Evolutionary conservation across 2,329 filamentous ascomycete species (phyloP).

Genomic region (Blastomyces parvus): DNA sequence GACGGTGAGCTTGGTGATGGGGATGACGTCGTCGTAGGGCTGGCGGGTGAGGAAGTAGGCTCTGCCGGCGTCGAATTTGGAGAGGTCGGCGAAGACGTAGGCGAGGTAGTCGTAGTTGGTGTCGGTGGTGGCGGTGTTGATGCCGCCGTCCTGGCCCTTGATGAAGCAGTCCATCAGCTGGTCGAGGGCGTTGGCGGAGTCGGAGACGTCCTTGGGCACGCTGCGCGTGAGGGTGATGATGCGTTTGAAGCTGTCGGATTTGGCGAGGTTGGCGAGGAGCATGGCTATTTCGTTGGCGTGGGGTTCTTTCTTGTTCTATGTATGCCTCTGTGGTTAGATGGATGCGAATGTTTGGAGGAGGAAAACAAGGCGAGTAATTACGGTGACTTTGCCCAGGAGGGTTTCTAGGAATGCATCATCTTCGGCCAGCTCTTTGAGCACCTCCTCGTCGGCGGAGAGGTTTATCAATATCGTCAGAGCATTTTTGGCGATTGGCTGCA

Average conservation of each 20-base stretch:
- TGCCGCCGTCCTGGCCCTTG: conserved; percentile 70
- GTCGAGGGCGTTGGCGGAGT: conserved; percentile 66
- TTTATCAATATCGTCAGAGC: conserved; percentile 69
- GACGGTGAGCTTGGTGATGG: conserved; percentile 81
- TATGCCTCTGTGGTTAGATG: not conserved
- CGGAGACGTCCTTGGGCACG: conserved; percentile 59
- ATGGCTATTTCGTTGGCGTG: conserved; percentile 81
- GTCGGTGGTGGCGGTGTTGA: conserved; percentile 59
- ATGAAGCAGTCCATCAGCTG: conserved; percentile 95
- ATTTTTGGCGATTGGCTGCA: conserved; percentile 80
- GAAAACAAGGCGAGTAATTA: conserved; percentile 42
- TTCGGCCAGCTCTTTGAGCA: conserved; percentile 61
- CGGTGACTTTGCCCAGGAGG: conserved; percentile 62
- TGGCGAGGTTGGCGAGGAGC: conserved; percentile 85
- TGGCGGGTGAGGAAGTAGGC: conserved; percentile 66
- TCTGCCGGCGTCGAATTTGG: conserved; percentile 66
- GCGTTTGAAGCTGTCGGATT: conserved; percentile 62
- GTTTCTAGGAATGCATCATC: conserved; percentile 75
- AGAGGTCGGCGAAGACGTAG: conserved; percentile 88
- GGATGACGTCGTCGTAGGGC: conserved; percentile 72
- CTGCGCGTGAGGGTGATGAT: conserved; percentile 60
- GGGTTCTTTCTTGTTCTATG: conserved; percentile 50
- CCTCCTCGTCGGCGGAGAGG: conserved; percentile 71
- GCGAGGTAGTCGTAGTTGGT: conserved; percentile 77
- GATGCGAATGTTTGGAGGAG: not conserved